Conservation (phyloP, 306 rosid species). For the Malus sylvestris region DNA sequence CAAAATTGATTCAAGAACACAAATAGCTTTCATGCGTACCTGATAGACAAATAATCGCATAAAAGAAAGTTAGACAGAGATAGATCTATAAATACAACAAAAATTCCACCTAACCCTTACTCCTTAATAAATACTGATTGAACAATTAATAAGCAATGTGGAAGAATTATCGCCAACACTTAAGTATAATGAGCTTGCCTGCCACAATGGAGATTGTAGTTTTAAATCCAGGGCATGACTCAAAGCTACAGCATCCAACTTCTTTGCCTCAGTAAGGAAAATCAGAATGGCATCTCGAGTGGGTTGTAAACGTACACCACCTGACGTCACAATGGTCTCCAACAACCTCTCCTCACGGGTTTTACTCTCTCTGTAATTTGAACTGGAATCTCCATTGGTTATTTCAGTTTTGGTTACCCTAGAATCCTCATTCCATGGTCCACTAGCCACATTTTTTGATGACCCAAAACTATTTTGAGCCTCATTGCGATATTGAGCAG, state of each 20-base stretch:
- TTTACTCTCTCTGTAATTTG: conserved; percentile 49
- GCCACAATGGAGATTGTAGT: conserved; percentile 96
- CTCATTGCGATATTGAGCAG: conserved; percentile 57
- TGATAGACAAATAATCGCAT: conserved; percentile 26
- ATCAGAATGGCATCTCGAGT: conserved; percentile 89
- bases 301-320: conserved; percentile 96
- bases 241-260: conserved; percentile 74
- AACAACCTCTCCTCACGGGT: conserved; percentile 81
- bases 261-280: conserved; percentile 75
- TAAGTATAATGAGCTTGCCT: conserved; percentile 53
- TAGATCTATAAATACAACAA: neutral
- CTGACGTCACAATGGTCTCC: conserved; percentile 90
- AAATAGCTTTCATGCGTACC: conserved; percentile 98
- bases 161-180: neutral
- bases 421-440: conserved; percentile 74
- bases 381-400: conserved; percentile 54
- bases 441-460: conserved; percentile 46
- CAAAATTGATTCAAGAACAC: conserved; percentile 83
- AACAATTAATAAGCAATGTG: neutral
- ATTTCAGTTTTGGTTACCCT: conserved; percentile 39
- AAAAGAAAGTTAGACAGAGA: conserved; percentile 5
- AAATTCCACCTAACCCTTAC: neutral
- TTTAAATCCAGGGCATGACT: conserved; percentile 65
- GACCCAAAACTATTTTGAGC: conserved; percentile 48
- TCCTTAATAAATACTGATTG: no score